A percentile compares a stretch with the other conserved stretches of the same genome.
Conservation (phyloP, 2,329 filamentous ascomycete genomes). For the Tympanopsis confertula region DNA sequence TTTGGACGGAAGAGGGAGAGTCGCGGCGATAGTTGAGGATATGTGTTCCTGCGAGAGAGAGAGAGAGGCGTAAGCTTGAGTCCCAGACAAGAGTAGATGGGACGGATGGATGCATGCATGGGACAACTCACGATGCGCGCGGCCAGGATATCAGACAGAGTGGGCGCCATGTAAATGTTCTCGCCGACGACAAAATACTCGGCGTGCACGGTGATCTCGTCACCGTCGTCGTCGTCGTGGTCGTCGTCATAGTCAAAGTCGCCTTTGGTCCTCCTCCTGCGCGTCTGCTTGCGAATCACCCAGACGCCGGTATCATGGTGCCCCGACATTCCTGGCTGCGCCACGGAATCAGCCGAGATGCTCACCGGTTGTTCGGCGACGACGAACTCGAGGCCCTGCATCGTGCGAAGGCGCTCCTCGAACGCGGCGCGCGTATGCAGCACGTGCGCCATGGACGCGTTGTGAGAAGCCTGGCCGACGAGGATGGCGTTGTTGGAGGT, state of each 20-base stretch:
- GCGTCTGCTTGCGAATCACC: slow-evolving; percentile 59
- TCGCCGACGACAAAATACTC: slow-evolving; percentile 56
- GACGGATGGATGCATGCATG: background rate
- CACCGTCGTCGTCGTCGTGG: slow-evolving; percentile 30
- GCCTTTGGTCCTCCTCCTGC: slow-evolving; percentile 35
- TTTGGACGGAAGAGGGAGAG: background rate
- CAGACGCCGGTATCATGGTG: slow-evolving; percentile 48
- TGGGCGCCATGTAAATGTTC: slow-evolving; percentile 57
- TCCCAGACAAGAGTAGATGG: slow-evolving; percentile 5
- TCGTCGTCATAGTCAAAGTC: background rate
- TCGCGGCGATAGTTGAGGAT: background rate
- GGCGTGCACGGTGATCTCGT: slow-evolving; percentile 46
- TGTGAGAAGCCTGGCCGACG: slow-evolving; percentile 49
- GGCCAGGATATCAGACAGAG: slow-evolving; percentile 44
- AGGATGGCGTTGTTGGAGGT: slow-evolving; percentile 58
- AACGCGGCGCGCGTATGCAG: slow-evolving; percentile 52
- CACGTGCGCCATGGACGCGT: slow-evolving; percentile 41
- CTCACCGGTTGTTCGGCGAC: slow-evolving; percentile 55
- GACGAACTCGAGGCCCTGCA: slow-evolving; percentile 57
- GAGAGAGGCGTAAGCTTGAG: slow-evolving; percentile 7
- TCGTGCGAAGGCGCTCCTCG: slow-evolving; percentile 48
- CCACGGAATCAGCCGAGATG: slow-evolving; percentile 37
- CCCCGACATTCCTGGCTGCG: background rate
- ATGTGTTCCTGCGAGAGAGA: slow-evolving; percentile 3
- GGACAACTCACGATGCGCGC: slow-evolving; percentile 38